Evolutionary conservation across 441 rosid species (phyloP).

Genomic region (Hura crepitans): DNA sequence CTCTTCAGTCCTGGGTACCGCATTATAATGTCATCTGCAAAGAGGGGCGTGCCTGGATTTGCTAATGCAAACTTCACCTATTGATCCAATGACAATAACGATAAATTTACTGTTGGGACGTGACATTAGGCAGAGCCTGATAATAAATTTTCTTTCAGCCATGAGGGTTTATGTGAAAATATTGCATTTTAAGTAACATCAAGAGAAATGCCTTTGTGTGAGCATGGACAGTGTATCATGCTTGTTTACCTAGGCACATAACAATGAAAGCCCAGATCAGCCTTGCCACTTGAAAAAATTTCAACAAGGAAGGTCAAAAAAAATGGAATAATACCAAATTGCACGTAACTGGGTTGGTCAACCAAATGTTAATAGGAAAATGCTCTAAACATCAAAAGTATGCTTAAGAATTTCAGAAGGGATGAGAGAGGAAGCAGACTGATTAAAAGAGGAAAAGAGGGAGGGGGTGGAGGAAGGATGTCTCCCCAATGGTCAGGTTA

Average conservation of each 20-base stretch:
- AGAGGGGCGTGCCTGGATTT: slow-evolving; percentile 52
- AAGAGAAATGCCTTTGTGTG: too few species aligned
- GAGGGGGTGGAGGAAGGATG: too few species aligned
- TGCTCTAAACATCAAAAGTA: too few species aligned
- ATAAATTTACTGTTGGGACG: slow-evolving; percentile 15
- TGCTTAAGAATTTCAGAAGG: too few species aligned
- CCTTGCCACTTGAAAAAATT: not conserved
- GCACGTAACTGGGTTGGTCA: too few species aligned
- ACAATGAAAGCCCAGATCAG: not conserved
- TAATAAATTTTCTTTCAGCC: not conserved
- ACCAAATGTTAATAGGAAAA: too few species aligned
- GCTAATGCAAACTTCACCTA: slow-evolving; percentile 60
- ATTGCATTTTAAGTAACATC: not conserved
- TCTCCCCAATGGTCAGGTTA: not conserved
- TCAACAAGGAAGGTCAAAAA: not conserved
- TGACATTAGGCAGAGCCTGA: not conserved
- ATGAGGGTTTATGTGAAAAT: not conserved
- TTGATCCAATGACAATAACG: slow-evolving; percentile 22
- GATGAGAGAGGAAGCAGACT: not conserved
- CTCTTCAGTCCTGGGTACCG: slow-evolving; percentile 78
- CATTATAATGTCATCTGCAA: slow-evolving; percentile 53
- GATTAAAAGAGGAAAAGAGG: not conserved
- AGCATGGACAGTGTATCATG: too few species aligned
- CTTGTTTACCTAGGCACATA: not conserved
- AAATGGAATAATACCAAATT: too few species aligned